Evolutionary conservation across 2,329 filamentous ascomycete species (phyloP), one percentile per base, ranked within the genome.

Genomic region (Colletotrichum falcatum): DNA sequence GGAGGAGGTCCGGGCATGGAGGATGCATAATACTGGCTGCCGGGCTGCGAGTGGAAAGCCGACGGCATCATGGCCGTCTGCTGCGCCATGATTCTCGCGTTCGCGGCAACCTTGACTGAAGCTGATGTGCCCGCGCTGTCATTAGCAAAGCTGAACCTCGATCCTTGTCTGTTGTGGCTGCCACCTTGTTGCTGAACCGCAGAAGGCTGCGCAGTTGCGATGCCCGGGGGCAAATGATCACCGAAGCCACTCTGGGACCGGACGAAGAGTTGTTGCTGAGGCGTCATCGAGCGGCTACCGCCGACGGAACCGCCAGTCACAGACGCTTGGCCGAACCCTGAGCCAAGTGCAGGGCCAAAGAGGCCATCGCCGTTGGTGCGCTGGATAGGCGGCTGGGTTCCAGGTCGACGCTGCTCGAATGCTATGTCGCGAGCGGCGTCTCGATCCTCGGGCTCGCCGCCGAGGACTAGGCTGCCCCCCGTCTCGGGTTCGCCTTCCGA

Each of bases 1-100:
- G 96, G 97, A 70, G 96, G 96, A 35, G 97, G 96, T 4, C 95
- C 95, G 76, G 97, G 94, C 77, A 98, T 94, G 12, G 93, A 93
- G 64, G 90, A 91, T 58, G 91, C 89, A 80, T 96, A 98, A 79
- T 94, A 96, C 73, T 93, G 92, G 73, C 87, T 89, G 74, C 86
- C 81, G 79, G 89, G 80, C 75, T 90, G 88, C 49, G 85, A 83
- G 74, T 90, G 89, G 77, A 88, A 88, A 14, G 86, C 79, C 56
- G 86, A 87, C 58, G 91, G 92, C 91, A 95, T 94, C 91, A 95
- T 96, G n/a, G 92, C 91, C 61, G 90, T 90, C 82, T 95, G 94
- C 79, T 94, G 94, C 66, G 90, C 93, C 91, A 95, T 92, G 76
- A 94, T 87, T 77, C 93, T 91, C 61, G 91, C 88, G 79, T 94